These are phyloP conservation scores for Phragmites australis DNA, from an alignment of 176 grass and related monocot genomes.

Conservation along the genomic window DNA sequence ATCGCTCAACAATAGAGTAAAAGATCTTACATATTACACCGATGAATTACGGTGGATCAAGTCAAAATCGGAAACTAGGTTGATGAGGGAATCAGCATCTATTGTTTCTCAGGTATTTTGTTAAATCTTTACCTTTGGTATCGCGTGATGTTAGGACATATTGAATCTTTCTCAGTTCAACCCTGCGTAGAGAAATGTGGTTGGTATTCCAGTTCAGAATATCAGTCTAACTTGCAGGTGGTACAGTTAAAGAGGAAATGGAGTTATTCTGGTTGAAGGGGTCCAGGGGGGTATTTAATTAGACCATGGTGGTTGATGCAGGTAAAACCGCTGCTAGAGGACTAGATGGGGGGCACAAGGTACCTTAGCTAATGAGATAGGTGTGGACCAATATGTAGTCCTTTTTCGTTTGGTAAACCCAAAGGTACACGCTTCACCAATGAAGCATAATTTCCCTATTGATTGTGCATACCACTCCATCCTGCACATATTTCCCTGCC, in stretches of 20 bases:
- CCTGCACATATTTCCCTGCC: constrained; percentile 10
- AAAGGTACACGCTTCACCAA: neutral
- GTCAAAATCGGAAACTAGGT: constrained; percentile 70
- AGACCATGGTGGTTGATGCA: neutral
- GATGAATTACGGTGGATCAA: constrained; percentile 90
- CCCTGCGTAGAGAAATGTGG: constrained; percentile 2
- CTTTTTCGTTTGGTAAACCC: constrained; percentile 19
- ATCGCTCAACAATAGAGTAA: constrained; percentile 60
- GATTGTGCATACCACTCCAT: neutral
- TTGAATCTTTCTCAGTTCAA: constrained; percentile 10
- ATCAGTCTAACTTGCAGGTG: neutral
- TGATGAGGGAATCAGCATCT: constrained; percentile 91
- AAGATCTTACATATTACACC: constrained; percentile 70
- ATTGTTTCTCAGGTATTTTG: constrained; percentile 82
- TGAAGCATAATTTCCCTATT: neutral
- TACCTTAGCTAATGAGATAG: constrained; percentile 2
- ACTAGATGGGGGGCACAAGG: neutral
- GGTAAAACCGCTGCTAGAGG: constrained; percentile 4
- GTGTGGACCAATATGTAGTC: neutral
- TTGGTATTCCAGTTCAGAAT: constrained; percentile 21
- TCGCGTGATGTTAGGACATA: neutral
- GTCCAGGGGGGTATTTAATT: neutral
- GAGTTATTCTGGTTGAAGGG: neutral
- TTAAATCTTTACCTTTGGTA: constrained; percentile 19
- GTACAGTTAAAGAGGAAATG: neutral